Conservation (phyloP, 2,329 filamentous ascomycete species). For the Hypoxylon sp. region DNA sequence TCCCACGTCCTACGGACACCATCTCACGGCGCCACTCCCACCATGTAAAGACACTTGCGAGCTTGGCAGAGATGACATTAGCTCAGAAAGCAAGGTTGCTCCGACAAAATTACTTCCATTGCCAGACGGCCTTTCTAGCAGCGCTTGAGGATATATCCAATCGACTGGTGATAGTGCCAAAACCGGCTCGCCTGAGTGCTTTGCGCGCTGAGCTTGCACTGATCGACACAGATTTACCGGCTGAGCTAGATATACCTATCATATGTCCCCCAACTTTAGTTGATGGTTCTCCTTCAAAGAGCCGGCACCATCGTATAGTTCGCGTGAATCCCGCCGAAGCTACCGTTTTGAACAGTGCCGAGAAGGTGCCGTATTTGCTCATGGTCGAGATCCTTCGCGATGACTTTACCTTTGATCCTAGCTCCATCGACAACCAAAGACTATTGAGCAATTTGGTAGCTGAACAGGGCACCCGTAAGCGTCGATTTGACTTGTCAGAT, state of each 20-base stretch:
- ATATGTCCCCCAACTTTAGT: conserved; percentile 80
- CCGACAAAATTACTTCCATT: conserved; percentile 83
- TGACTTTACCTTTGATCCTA: conserved; percentile 84
- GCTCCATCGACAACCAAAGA: conserved; percentile 74
- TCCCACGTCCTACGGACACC: conserved; percentile 58
- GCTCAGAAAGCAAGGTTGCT: conserved; percentile 76
- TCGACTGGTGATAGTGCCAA: conserved; percentile 82
- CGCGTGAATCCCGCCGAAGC: conserved; percentile 84
- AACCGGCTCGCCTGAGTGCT: conserved; percentile 81
- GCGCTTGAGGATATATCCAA: conserved; percentile 87
- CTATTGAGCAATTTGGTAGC: conserved; percentile 66
- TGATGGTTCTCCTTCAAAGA: conserved; percentile 76
- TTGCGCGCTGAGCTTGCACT: conserved; percentile 81
- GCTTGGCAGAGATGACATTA: conserved; percentile 67
- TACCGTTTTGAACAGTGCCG: conserved; percentile 85
- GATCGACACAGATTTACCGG: conserved; percentile 81
- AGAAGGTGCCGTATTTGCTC: conserved; percentile 84
- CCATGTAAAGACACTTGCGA: conserved; percentile 63
- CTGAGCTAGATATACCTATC: conserved; percentile 83
- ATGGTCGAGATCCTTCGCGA: conserved; percentile 86
- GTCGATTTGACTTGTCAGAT: conserved; percentile 76
- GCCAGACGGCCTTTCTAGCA: conserved; percentile 80
- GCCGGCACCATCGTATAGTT: conserved; percentile 83
- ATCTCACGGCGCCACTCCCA: conserved; percentile 69
- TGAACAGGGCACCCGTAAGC: conserved; percentile 64